These are phyloP conservation scores for Bidens hawaiensis DNA, from an alignment of 140 eudicot species.

Conservation along the genomic window DNA sequence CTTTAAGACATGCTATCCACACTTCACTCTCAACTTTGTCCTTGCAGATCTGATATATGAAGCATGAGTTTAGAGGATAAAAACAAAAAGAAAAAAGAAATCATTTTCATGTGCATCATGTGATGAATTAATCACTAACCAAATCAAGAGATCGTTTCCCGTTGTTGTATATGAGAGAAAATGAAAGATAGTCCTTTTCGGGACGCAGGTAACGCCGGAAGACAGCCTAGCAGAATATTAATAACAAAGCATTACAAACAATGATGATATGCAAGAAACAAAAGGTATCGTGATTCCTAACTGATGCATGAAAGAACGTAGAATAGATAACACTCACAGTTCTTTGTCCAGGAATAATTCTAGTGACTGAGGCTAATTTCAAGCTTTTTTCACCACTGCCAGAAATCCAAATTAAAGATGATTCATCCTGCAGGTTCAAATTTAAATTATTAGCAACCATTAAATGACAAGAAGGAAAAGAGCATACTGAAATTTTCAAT, in stretches of 20 bases:
- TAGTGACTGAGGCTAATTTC: conserved; percentile 75
- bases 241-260: background rate
- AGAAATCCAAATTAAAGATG: conserved; percentile 78
- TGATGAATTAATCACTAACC: conserved; percentile 40
- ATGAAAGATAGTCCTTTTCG: conserved; percentile 83
- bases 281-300: background rate
- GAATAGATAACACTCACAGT: conserved; percentile 68
- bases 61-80: background rate
- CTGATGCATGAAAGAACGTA: conserved; percentile 10
- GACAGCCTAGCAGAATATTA: conserved; percentile 53
- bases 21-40: conserved; percentile 88
- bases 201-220: conserved; percentile 69
- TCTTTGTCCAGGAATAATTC: conserved; percentile 93
- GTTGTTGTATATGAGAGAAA: conserved; percentile 85
- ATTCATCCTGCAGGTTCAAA: conserved; percentile 46
- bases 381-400: conserved; percentile 69
- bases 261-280: background rate
- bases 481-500: background rate
- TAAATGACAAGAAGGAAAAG: conserved; percentile 4
- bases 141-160: conserved; percentile 89
- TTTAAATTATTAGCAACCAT: background rate
- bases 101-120: background rate
- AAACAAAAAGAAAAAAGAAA: too few species aligned
- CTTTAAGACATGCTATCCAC: conserved; percentile 87
- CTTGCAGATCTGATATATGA: conserved; percentile 62